Percentiles rank a stretch among this genome's conserved stretches.
Evolutionary conservation across 225 moss, liverwort and hornwort species (phyloP).

Genomic region (Straminergon stramineum): DNA sequence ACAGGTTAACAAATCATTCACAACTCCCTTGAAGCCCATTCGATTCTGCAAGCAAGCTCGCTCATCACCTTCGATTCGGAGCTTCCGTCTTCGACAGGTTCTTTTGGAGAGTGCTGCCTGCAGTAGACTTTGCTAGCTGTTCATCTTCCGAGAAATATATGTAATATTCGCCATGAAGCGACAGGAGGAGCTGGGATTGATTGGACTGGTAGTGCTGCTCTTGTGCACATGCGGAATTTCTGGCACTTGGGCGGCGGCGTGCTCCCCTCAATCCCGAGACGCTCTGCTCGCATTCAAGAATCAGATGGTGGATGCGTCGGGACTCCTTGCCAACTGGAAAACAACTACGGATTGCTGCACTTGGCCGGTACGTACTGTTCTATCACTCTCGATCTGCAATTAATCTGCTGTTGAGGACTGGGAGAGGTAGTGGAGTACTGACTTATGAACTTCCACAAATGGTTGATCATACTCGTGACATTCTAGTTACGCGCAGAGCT

Average conservation of each 20-base stretch:
- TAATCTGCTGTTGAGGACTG: not conserved
- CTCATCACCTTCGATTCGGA: not conserved
- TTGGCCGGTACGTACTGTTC: conserved; percentile 8
- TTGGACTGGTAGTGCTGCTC: not conserved
- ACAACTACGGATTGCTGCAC: conserved; percentile 11
- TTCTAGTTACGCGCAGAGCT: not conserved
- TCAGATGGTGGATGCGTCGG: conserved; percentile 2
- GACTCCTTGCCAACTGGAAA: not conserved
- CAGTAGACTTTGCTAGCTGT: not conserved
- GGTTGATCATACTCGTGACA: not conserved
- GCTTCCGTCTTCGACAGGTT: not conserved
- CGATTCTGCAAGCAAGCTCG: not conserved
- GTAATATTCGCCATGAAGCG: not conserved
- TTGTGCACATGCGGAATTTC: not conserved
- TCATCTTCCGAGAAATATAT: not conserved
- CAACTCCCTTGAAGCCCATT: not conserved
- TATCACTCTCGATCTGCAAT: not conserved
- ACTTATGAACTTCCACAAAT: not conserved
- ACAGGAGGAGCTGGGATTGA: not conserved
- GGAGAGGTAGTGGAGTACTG: not conserved
- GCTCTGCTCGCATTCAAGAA: conserved; percentile 16
- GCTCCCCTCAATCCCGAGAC: not conserved
- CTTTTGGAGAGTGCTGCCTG: not conserved
- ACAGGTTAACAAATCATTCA: not conserved
- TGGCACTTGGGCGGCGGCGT: not conserved